Base-by-base conservation (phyloP, 257 asterid species). In the Solanum medicagineum region DNA sequence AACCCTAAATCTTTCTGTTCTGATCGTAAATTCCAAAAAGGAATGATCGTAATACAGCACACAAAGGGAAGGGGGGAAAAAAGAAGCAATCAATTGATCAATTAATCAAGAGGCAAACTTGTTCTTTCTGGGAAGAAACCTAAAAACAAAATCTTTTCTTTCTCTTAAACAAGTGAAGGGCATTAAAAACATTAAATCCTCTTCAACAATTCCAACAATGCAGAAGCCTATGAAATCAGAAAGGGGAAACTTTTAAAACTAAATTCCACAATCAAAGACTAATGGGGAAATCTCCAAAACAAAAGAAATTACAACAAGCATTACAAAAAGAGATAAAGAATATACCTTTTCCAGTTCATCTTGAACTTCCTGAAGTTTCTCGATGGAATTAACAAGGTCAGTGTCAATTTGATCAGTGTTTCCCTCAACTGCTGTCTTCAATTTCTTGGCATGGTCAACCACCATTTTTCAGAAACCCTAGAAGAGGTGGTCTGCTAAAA, bases 291-390 rank as follows among this genome's bases (percentile, higher is more conserved):
- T 6, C 36, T 42, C 19, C 14, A 51, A 42, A 32, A 44, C 42
- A 36, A 55, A 17, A 62, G 22, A 36, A 65, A 63, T 10, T 8
- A 55, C 1, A n/a, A 81, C 65, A 36, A 13, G 56, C 49, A 68
- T 36, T 22, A 20, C 32, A 22, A 70, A 86, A 54, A 83, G 85
- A 24, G 56, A 45, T 66, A 85, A 81, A 40, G 4, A 59, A 54
- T 6, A 24, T 54, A 93, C 96, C 96, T 89, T 87, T 22, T 87
- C 89, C 19, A 93, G 90, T 36, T 93, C 92, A 0, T 90, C 90
- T 63, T 91, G 96, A 40, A 90, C 85, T 81, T 89, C 89, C 24
- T 89, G 90, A 62, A 93, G 92, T 88, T 89, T 89, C 80, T 90
- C 91, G 44, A 90, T 86, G 55, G 93, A 84, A 84, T 29, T 45